Conservation (phyloP, 2,329 filamentous ascomycete species). For the Aspergillus floridensis region DNA sequence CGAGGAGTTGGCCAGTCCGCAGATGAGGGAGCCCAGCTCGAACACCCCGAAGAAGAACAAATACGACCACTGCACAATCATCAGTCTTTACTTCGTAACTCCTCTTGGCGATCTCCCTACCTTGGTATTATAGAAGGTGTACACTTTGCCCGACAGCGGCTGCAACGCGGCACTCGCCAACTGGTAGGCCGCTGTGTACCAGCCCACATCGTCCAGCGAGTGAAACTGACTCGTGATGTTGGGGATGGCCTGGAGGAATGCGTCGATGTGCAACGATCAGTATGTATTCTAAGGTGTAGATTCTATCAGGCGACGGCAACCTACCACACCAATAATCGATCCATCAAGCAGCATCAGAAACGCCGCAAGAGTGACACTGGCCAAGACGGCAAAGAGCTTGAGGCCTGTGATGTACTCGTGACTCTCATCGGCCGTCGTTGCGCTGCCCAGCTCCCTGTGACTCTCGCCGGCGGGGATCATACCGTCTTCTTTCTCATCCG, state of each 20-base stretch:
- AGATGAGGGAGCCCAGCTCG: slow-evolving; percentile 44
- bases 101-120: background rate
- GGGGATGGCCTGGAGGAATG: slow-evolving; percentile 23
- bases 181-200: slow-evolving; percentile 36
- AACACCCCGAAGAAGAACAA: slow-evolving; percentile 38
- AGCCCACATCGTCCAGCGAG: slow-evolving; percentile 30
- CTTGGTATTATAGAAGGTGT: background rate
- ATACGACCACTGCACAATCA: slow-evolving; percentile 20
- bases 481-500: too few species aligned
- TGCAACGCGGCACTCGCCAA: background rate
- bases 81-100: background rate
- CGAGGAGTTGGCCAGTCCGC: slow-evolving; percentile 36
- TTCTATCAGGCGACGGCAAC: background rate
- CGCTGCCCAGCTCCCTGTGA: too few species aligned
- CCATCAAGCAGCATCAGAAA: background rate
- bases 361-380: background rate
- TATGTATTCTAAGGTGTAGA: too few species aligned
- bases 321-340: background rate
- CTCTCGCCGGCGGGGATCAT: too few species aligned
- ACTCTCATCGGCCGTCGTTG: too few species aligned
- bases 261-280: too few species aligned
- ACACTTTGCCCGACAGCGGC: background rate
- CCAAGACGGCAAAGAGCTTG: background rate
- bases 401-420: background rate
- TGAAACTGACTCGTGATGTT: slow-evolving; percentile 29